A percentile compares a stretch with the other conserved stretches of the same genome.
These are phyloP conservation scores for Pseudotsuga menziesii DNA, from an alignment of 75 land plant species.

Conservation along the genomic window DNA sequence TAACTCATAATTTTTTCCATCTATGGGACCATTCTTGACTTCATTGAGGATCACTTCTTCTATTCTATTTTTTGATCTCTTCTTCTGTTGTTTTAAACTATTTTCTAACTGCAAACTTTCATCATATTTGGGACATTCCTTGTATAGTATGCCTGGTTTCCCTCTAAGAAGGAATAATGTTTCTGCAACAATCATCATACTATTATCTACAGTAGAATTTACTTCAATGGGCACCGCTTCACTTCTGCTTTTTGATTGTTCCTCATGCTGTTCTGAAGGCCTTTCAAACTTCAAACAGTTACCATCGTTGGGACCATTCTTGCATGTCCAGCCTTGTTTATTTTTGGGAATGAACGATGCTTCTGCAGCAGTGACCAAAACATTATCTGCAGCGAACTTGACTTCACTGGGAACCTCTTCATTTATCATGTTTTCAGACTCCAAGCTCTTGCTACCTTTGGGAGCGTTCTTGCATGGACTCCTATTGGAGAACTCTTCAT, in stretches of 20 bases:
- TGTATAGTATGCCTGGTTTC: neutral
- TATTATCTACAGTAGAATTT: neutral
- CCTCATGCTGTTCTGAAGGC: neutral
- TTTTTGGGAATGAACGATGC: neutral
- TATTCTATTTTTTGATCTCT: neutral
- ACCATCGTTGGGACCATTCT: neutral
- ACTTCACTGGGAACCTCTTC: neutral
- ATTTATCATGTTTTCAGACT: neutral
- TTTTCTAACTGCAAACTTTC: neutral
- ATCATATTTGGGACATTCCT: neutral
- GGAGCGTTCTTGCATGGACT: too few species aligned
- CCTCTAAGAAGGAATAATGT: neutral
- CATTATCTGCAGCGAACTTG: conserved; percentile 1
- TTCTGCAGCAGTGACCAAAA: neutral
- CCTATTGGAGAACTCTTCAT: too few species aligned
- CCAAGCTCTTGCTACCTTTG: neutral
- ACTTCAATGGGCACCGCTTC: neutral
- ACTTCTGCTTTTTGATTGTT: neutral
- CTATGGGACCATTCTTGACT: neutral
- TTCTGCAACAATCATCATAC: neutral
- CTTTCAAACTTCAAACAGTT: neutral
- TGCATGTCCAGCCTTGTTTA: too few species aligned
- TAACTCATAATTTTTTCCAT: neutral
- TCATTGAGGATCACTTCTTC: neutral
- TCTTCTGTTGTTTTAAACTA: neutral